Conservation (phyloP, 2,329 filamentous ascomycete genomes). For the Pseudodiploospora longispora region DNA sequence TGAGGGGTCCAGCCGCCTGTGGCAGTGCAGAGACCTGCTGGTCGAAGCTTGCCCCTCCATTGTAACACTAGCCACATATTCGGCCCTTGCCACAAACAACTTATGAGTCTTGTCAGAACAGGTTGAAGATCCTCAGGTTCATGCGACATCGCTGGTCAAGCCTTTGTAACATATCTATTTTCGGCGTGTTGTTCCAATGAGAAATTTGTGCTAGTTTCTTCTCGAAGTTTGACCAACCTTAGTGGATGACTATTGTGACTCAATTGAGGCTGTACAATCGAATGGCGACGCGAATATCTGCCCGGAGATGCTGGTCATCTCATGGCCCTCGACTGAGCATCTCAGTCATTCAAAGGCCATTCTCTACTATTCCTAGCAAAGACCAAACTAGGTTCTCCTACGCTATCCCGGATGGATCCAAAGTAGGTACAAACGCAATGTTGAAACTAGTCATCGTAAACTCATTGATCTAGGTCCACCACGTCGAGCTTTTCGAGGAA, state of each 20-base stretch:
- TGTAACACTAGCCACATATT: too few species aligned
- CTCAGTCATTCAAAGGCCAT: constrained; percentile 6
- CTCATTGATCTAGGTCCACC: constrained; percentile 6
- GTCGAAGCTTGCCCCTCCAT: too few species aligned
- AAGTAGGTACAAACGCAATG: background rate
- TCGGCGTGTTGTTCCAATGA: too few species aligned
- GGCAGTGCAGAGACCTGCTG: constrained; percentile 11
- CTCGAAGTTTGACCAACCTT: too few species aligned
- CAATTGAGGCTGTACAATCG: background rate
- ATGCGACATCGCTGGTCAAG: too few species aligned
- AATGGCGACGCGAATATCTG: constrained; percentile 16
- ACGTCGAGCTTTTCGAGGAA: constrained; percentile 13
- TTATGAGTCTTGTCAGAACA: too few species aligned
- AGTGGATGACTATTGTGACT: too few species aligned
- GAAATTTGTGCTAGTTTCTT: too few species aligned
- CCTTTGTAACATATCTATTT: too few species aligned
- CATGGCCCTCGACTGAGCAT: background rate
- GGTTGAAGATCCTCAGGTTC: too few species aligned
- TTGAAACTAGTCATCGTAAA: background rate
- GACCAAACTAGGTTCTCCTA: constrained; percentile 16
- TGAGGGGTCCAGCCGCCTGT: constrained; percentile 9
- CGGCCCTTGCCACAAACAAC: too few species aligned
- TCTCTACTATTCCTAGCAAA: constrained; percentile 8
- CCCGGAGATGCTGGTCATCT: constrained; percentile 12
- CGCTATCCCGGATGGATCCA: constrained; percentile 10